Base-by-base conservation (phyloP, 352 stramenopile genomes). In the Aphanomyces invadans region DNA sequence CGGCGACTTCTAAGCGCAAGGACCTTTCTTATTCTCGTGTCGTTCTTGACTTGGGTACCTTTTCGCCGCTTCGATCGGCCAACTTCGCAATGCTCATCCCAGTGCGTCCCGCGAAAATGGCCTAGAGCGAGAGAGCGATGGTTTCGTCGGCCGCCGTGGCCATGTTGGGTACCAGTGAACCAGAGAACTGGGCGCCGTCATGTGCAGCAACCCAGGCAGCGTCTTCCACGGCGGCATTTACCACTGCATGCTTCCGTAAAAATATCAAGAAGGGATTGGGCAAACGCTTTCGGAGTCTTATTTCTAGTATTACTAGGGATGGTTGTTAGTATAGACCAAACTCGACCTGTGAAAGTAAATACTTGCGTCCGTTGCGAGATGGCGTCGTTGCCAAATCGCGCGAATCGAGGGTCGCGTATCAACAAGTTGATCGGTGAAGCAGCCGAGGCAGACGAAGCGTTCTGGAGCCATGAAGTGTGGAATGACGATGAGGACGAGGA, bases 381-480 rank as follows among this genome's bases (percentile, higher is more conserved):
- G 36, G 36, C 36, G 36, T 42, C 31, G 68, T 76, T 95, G 2
- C 86, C 86, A 44, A 56, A 74, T 33, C 81, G 86, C 21, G 75
- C 68, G 32, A 92, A 81, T 59, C 80, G 86, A 12, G 86, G 86
- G 25, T 79, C 74, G 39, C 83, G 87, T 56, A 95, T 96, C 69
- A 73, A 78, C 59, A 88, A 91, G 66, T 83, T 96, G 26, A 75
- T 93, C 5, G 88, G 88, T 17, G 88, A 95, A 59, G 88, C 90
- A 19, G 86, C 86, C 4, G 88, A 96, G 64, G 86, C 86, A 0
- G 88, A 96, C 57, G 83, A 88, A 53, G 80, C 82, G 21, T 96
- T 96, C 70, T 96, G 88, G 88, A 77, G 78, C 10, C 87, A 96
- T 74, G 70, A 80, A 5, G 88, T 82, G 23, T 96, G 88, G 88